Base-by-base conservation (phyloP, 225 moss, liverwort and hornwort genomes). In the Asterella californica region DNA sequence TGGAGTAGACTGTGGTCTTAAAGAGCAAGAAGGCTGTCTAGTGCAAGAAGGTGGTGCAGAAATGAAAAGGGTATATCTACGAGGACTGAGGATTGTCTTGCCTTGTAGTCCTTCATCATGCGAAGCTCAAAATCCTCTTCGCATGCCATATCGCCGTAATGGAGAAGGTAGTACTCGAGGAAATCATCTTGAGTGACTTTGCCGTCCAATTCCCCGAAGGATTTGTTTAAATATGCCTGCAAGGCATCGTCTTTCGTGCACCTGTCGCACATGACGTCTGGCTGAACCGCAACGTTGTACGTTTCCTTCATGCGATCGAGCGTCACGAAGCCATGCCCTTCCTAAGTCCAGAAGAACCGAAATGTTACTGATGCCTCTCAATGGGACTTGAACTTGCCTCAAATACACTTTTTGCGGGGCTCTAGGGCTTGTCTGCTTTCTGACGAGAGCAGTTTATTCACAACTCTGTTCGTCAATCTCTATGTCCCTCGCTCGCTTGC, bases 71-170 rank as follows among this genome's bases (percentile, higher is more conserved):
- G 42, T 42, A 42, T 7, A 42, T 7, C 3, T 42, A 42, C 42
- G 42, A 42, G 42, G 42, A 42, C 42, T 34, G 42, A 42, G 42
- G 24, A 10, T 29, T 63, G 63, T 10, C 38, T 50, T 68, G 92
- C 94, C 94, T 96, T 94, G 90, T 92, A 96, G 6, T 92, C 90
- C 81, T 94, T 94, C 36, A 91, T 92, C 25, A 94, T 90, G 19
- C 94, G 90, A 19, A 94, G 81, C 30, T 93, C 96, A 82, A 94
- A 96, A 1, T 85, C 79, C 4, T 0, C 29, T 19, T 93, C 91
- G 9, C 73, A 1, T 0, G 74, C 75, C 46, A 91, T 54, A 55
- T 86, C 92, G 15, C 94, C 92, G 65, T 94, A 90, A 22, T 93
- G 87, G 2, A 96, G 81, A 14, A 89, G 22, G 65, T 96, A 94